Percentiles rank a stretch among this genome's conserved stretches.
These are phyloP conservation scores for Paxillus rubicundulus DNA, from an alignment of 768 basidiomycete genomes.

Conservation along the genomic window DNA sequence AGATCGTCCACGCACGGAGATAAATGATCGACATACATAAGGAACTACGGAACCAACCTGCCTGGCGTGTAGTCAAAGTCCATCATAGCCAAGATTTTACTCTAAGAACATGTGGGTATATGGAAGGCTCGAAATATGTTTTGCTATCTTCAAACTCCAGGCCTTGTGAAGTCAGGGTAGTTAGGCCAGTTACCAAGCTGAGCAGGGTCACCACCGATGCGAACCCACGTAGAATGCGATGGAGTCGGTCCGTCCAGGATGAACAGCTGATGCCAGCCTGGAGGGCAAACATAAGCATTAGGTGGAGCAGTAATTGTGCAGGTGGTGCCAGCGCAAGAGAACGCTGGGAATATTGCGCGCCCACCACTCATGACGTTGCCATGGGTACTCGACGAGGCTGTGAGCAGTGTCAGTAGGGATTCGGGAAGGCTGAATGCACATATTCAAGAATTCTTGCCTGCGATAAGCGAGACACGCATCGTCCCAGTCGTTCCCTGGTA, in stretches of 20 bases:
- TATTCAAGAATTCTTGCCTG: conserved; percentile 40
- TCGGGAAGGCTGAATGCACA: not conserved
- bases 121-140: not conserved
- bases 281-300: conserved; percentile 62
- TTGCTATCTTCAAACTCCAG: conserved; percentile 46
- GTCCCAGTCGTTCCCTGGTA: conserved; percentile 39
- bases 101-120: not conserved
- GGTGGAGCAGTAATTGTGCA: conserved; percentile 81
- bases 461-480: conserved; percentile 65
- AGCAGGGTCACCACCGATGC: conserved; percentile 76
- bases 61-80: not conserved
- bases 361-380: conserved; percentile 72
- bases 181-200: conserved; percentile 72
- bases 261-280: conserved; percentile 76
- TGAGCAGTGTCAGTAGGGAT: conserved; percentile 8
- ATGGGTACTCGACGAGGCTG: conserved; percentile 73
- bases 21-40: not conserved
- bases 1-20: not conserved
- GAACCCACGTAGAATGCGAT: conserved; percentile 69
- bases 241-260: conserved; percentile 78
- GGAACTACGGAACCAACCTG: too few relatives aligned
- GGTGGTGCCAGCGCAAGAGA: conserved; percentile 63
- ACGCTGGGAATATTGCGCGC: conserved; percentile 69
- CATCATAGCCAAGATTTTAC: not conserved
- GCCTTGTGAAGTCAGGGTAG: conserved; percentile 62